These are phyloP conservation scores for Mycena latifolia DNA, from an alignment of 768 basidiomycete genomes.

Conservation along the genomic window DNA sequence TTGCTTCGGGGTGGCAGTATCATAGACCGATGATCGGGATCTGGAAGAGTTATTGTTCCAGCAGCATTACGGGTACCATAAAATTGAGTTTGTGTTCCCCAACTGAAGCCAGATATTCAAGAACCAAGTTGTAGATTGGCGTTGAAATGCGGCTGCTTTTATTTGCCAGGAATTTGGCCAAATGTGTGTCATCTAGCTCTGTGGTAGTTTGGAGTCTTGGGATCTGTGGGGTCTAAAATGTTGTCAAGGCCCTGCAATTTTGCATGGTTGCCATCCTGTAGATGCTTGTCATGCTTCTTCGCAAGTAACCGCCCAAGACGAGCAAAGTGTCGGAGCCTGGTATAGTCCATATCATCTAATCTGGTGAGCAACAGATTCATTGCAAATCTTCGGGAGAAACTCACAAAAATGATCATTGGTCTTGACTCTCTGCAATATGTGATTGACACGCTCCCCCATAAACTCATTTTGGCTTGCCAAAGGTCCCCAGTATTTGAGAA, in stretches of 20 bases:
- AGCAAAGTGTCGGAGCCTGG: conserved; percentile 21
- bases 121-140: no score
- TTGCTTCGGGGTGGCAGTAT: conserved; percentile 13
- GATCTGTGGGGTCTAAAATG: conserved; percentile 12
- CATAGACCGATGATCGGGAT: neutral
- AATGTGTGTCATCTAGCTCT: neutral
- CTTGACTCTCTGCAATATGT: conserved; percentile 21
- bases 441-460: conserved; percentile 31
- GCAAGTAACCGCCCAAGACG: conserved; percentile 11
- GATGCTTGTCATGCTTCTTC: conserved; percentile 1
- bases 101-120: no score
- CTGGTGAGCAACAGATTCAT: neutral
- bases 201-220: neutral
- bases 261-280: neutral
- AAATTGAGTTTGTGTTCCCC: neutral
- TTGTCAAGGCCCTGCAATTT: neutral
- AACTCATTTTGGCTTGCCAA: conserved; percentile 24
- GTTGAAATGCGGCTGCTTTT: neutral
- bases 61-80: neutral
- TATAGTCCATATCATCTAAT: conserved; percentile 30
- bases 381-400: neutral
- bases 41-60: neutral
- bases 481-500: conserved; percentile 35
- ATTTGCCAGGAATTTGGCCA: neutral
- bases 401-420: conserved; percentile 29